phyloP scores from a whole-genome alignment of 305 asterid genomes.

The Fraxinus floribunda region DNA sequence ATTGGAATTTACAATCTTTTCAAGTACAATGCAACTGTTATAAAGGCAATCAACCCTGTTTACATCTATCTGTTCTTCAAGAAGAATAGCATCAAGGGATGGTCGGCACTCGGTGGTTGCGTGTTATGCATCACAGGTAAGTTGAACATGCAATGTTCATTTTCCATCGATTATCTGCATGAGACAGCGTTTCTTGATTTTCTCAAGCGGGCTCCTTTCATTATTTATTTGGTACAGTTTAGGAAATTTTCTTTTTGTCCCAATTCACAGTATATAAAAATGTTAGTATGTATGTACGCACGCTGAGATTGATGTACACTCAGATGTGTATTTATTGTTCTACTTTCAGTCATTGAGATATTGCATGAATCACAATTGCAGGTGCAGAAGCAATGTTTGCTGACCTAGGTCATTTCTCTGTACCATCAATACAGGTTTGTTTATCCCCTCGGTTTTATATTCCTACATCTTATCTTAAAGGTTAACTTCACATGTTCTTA shows the following conservation, averaged over 20 bases:
- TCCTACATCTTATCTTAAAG: not conserved
- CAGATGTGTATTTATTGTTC: not conserved
- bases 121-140: constrained; percentile 95
- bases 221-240: not conserved
- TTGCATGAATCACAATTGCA: constrained; percentile 33
- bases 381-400: constrained; percentile 99
- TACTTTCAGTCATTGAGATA: not conserved
- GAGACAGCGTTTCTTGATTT: too few species aligned
- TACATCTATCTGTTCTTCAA: constrained; percentile 81
- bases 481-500: not conserved
- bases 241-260: not conserved
- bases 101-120: constrained; percentile 99
- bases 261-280: not conserved
- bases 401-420: constrained; percentile 92
- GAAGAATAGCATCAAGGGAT: constrained; percentile 62
- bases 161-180: not conserved
- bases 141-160: constrained; percentile 3
- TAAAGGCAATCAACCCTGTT: constrained; percentile 77
- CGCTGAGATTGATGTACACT: not conserved
- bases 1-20: constrained; percentile 85
- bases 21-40: constrained; percentile 61
- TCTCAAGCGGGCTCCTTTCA: not conserved
- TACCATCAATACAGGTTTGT: constrained; percentile 84
- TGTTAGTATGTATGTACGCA: not conserved
- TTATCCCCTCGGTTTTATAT: not conserved